Conservation (phyloP, 2,329 filamentous ascomycete genomes). For the Daldinia sp. region DNA sequence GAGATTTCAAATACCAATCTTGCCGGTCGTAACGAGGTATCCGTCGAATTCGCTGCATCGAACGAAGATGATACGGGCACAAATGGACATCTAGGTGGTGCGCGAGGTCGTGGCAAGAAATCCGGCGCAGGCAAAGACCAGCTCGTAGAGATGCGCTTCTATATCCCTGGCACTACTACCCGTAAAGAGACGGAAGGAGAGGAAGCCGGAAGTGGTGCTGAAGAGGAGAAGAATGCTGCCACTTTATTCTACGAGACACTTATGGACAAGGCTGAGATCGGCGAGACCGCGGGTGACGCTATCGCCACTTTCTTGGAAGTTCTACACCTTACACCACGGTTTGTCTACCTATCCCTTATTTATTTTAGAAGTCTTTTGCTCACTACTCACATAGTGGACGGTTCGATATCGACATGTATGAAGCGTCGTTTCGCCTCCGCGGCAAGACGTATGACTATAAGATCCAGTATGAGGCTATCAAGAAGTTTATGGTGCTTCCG, state of each 20-base stretch:
- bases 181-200: slow-evolving; percentile 81
- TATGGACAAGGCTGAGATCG: slow-evolving; percentile 99
- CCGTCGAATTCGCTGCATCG: slow-evolving; percentile 87
- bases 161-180: slow-evolving; percentile 91
- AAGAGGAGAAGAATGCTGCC: slow-evolving; percentile 93
- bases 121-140: slow-evolving; percentile 90
- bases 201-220: slow-evolving; percentile 75
- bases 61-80: slow-evolving; percentile 78
- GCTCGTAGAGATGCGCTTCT: slow-evolving; percentile 98
- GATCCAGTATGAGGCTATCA: slow-evolving; percentile 97
- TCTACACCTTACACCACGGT: slow-evolving; percentile 94
- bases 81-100: slow-evolving; percentile 80
- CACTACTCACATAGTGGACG: slow-evolving; percentile 76
- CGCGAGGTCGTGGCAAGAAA: slow-evolving; percentile 84
- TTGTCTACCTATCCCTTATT: slow-evolving; percentile 41
- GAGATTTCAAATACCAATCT: slow-evolving; percentile 98
- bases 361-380: slow-evolving; percentile 21
- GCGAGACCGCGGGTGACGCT: slow-evolving; percentile 97
- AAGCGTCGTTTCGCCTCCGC: slow-evolving; percentile 93
- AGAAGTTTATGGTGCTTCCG: slow-evolving; percentile 98
- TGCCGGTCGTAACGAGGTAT: slow-evolving; percentile 96
- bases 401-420: slow-evolving; percentile 99
- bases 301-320: slow-evolving; percentile 98
- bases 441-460: slow-evolving; percentile 99
- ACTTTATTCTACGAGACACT: slow-evolving; percentile 98